A percentile compares a stretch with the other conserved stretches of the same genome.
Conservation (phyloP, 2,329 filamentous ascomycete species). For the Penicillium sp. region DNA sequence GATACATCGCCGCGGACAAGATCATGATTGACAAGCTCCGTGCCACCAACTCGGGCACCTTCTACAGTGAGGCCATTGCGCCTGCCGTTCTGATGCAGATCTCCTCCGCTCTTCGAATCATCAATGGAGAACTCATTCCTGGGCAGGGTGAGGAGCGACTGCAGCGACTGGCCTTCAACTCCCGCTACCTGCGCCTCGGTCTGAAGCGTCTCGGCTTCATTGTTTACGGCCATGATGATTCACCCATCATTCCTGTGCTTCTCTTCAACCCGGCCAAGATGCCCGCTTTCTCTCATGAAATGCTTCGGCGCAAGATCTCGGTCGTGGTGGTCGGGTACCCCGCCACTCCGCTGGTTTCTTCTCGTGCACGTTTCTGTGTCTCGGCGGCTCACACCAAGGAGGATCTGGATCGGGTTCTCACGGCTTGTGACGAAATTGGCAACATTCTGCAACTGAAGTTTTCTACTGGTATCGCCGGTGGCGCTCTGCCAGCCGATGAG, state of each 20-base stretch:
- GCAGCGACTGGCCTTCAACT: slow-evolving; percentile 96
- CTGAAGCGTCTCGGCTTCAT: slow-evolving; percentile 96
- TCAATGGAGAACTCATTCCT: slow-evolving; percentile 77
- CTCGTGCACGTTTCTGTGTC: slow-evolving; percentile 90
- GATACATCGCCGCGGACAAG: slow-evolving; percentile 87
- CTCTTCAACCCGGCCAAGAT: slow-evolving; percentile 99
- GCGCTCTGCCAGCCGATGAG: slow-evolving; percentile 68
- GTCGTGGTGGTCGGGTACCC: slow-evolving; percentile 97
- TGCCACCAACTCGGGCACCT: slow-evolving; percentile 75
- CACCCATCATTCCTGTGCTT: slow-evolving; percentile 88
- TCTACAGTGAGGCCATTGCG: slow-evolving; percentile 80
- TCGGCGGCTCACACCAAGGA: slow-evolving; percentile 97
- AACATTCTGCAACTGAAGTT: slow-evolving; percentile 93
- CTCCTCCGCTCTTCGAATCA: slow-evolving; percentile 75
- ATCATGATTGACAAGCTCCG: slow-evolving; percentile 87
- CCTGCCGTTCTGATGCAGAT: slow-evolving; percentile 91
- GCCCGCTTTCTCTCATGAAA: slow-evolving; percentile 95
- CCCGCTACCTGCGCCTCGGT: slow-evolving; percentile 91
- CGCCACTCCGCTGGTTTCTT: slow-evolving; percentile 89
- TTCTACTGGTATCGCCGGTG: slow-evolving; percentile 90
- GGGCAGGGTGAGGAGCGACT: slow-evolving; percentile 94
- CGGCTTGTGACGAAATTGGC: slow-evolving; percentile 87
- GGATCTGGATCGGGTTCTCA: slow-evolving; percentile 81
- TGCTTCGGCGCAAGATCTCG: slow-evolving; percentile 95
- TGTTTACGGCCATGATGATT: slow-evolving; percentile 95